A percentile compares a stretch with the other conserved stretches of the same genome.
phyloP scores from a whole-genome alignment of 352 stramenopile species.

The Phytopythium chamaehyphon region DNA sequence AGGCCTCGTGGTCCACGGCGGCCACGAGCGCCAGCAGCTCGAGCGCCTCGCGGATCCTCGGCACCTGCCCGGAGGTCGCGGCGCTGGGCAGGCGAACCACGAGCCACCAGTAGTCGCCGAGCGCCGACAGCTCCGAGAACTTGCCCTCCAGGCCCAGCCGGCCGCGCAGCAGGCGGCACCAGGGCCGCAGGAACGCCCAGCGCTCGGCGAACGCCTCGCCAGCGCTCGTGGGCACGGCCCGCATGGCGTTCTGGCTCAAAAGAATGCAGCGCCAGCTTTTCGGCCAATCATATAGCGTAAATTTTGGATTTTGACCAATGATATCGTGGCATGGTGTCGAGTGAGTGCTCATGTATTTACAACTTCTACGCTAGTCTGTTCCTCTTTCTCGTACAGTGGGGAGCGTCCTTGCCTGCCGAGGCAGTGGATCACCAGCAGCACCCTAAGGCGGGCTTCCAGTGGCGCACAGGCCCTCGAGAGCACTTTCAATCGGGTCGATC shows the following conservation, averaged over 20 bases:
- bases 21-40: slow-evolving; percentile 36
- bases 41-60: slow-evolving; percentile 22
- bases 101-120: slow-evolving; percentile 22
- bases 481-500: too few relatives aligned
- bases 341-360: slow-evolving; percentile 2
- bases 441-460: not conserved
- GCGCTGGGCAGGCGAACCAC: slow-evolving; percentile 16
- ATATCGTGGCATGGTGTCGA: not conserved
- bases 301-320: not conserved
- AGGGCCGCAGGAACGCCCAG: slow-evolving; percentile 23
- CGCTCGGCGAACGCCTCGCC: slow-evolving; percentile 8
- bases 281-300: not conserved
- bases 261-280: slow-evolving; percentile 1
- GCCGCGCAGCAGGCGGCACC: slow-evolving; percentile 17
- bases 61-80: slow-evolving; percentile 4
- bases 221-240: slow-evolving; percentile 1
- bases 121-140: slow-evolving; percentile 17
- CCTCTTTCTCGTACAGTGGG: not conserved
- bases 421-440: not conserved
- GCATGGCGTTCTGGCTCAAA: slow-evolving; percentile 4
- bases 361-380: not conserved
- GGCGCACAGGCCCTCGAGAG: not conserved
- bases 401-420: not conserved
- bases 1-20: slow-evolving; percentile 23
- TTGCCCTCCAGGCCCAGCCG: slow-evolving; percentile 13